A percentile compares a stretch with the other conserved stretches of the same genome.
Conservation (phyloP, 192 early-diverging fungal species). For the Diversispora epigaea region DNA sequence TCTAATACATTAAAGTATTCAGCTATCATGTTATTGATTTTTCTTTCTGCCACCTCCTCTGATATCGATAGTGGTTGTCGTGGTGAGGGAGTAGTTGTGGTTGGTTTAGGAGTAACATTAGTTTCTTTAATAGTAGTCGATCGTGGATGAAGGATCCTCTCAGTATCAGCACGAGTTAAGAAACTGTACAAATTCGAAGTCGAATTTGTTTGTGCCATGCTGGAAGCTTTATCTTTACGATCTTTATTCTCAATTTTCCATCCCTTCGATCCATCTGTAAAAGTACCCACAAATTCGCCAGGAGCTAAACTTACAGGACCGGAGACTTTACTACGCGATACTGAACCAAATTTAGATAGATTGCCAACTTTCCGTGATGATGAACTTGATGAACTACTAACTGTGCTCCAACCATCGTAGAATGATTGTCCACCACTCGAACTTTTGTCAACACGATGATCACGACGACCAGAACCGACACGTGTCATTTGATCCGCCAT, state of each 20-base stretch:
- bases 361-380: slow-evolving; percentile 67
- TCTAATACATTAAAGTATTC: slow-evolving; percentile 32
- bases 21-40: slow-evolving; percentile 38
- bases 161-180: slow-evolving; percentile 42
- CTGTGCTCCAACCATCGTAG: slow-evolving; percentile 74
- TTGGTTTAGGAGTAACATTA: slow-evolving; percentile 37
- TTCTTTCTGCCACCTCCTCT: slow-evolving; percentile 32
- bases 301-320: slow-evolving; percentile 55
- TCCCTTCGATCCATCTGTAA: slow-evolving; percentile 41
- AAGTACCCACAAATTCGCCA: slow-evolving; percentile 42
- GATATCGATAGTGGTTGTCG: too few relatives aligned
- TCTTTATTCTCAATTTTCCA: too few relatives aligned
- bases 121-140: slow-evolving; percentile 11
- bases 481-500: slow-evolving; percentile 61
- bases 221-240: slow-evolving; percentile 47
- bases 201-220: slow-evolving; percentile 44
- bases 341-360: slow-evolving; percentile 73
- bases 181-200: slow-evolving; percentile 45
- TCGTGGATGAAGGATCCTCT: slow-evolving; percentile 20
- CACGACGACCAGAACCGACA: slow-evolving; percentile 59
- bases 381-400: slow-evolving; percentile 47
- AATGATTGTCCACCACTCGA: slow-evolving; percentile 46
- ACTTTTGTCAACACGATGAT: too few relatives aligned
- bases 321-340: slow-evolving; percentile 55
- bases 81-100: too few relatives aligned